Conservation (phyloP, 2,329 filamentous ascomycete species). For the Penicillium sp. region DNA sequence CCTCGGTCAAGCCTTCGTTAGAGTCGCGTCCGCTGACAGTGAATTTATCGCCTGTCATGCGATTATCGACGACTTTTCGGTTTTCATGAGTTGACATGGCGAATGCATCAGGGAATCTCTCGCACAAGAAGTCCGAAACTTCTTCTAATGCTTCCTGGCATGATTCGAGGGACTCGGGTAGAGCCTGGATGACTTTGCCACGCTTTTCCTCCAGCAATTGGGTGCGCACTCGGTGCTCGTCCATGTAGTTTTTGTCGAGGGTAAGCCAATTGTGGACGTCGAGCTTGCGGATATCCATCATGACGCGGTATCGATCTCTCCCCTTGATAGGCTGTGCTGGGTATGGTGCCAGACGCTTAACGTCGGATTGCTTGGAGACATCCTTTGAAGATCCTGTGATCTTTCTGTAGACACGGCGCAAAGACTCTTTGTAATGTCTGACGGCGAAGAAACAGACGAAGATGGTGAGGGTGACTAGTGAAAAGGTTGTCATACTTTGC, state of each 20-base stretch:
- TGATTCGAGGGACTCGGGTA: conserved; percentile 47
- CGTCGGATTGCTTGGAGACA: conserved; percentile 21
- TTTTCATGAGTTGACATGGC: conserved; percentile 28
- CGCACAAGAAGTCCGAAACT: conserved; percentile 48
- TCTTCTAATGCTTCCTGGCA: conserved; percentile 52
- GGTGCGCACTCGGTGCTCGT: conserved; percentile 46
- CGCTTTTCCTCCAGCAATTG: conserved; percentile 43
- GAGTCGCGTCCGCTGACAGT: conserved; percentile 31
- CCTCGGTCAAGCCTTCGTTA: conserved; percentile 38
- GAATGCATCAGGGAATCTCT: conserved; percentile 49
- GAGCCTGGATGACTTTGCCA: conserved; percentile 48
- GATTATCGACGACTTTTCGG: conserved; percentile 43
- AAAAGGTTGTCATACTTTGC: conserved; percentile 37
- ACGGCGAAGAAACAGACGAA: conserved; percentile 32
- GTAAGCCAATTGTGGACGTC: conserved; percentile 52
- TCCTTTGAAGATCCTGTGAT: neutral
- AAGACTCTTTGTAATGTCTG: conserved; percentile 24
- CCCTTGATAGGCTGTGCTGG: conserved; percentile 43
- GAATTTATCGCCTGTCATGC: conserved; percentile 49
- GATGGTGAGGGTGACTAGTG: conserved; percentile 32
- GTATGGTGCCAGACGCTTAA: conserved; percentile 40
- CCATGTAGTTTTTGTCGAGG: conserved; percentile 49
- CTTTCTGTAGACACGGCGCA: too few species aligned
- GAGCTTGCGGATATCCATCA: conserved; percentile 53
- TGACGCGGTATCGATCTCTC: conserved; percentile 43